Conservation (phyloP, 2,329 filamentous ascomycete genomes). For the Xylaria sp. region DNA sequence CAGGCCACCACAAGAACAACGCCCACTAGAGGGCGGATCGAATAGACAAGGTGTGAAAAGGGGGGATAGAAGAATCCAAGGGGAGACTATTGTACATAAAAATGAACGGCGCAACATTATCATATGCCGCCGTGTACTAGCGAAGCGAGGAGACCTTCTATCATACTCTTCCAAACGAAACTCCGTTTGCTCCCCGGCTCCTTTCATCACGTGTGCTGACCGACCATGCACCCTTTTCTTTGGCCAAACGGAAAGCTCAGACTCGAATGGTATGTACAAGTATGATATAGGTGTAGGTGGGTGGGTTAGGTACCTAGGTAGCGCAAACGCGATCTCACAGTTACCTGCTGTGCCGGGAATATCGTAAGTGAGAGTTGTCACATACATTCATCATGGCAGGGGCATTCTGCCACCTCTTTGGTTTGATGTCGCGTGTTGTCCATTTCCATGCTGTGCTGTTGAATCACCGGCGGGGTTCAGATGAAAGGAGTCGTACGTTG, state of each 20-base stretch:
- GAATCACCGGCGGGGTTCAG: too few species aligned
- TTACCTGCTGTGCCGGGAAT: too few species aligned
- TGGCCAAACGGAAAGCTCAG: not conserved
- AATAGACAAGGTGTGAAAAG: not conserved
- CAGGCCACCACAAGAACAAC: slow-evolving; percentile 99
- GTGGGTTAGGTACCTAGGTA: too few species aligned
- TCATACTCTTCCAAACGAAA: slow-evolving; percentile 9
- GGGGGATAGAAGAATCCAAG: slow-evolving; percentile 16
- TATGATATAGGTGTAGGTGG: too few species aligned
- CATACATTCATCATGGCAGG: too few species aligned
- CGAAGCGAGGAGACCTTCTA: slow-evolving; percentile 21
- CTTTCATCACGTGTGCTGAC: not conserved
- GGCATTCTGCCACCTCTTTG: too few species aligned
- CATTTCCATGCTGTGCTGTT: too few species aligned
- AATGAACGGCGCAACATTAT: slow-evolving; percentile 22
- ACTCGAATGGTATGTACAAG: not conserved
- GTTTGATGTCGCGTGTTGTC: too few species aligned
- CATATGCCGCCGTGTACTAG: slow-evolving; percentile 27
- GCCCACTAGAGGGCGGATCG: slow-evolving; percentile 65
- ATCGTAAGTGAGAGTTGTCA: too few species aligned
- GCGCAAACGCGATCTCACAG: too few species aligned
- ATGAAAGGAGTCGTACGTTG: too few species aligned
- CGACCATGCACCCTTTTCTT: not conserved
- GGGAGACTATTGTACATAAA: slow-evolving; percentile 28
- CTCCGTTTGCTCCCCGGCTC: slow-evolving; percentile 14